phyloP scores from a whole-genome alignment of 164 flowering plant genomes.

The Euptelea pleiosperma region DNA sequence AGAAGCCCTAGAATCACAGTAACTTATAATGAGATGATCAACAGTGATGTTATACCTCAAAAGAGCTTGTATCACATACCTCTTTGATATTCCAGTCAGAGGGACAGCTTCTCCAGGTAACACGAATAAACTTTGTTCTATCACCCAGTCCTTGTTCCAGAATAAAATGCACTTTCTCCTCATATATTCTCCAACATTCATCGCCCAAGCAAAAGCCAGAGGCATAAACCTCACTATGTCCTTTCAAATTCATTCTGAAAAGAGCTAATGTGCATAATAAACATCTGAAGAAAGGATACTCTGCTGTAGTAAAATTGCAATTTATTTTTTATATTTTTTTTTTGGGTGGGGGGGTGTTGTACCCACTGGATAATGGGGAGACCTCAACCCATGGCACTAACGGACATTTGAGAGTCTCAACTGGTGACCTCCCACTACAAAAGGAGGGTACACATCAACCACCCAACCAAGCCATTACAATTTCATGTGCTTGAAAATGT shows the following conservation, averaged over 20 bases:
- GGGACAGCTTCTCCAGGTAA: conserved; percentile 56
- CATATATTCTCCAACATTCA: conserved; percentile 91
- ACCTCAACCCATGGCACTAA: no score
- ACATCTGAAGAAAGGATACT: background rate
- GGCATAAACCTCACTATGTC: conserved; percentile 38
- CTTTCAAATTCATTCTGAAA: conserved; percentile 67
- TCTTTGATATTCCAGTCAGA: conserved; percentile 48
- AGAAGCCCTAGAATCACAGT: conserved; percentile 54
- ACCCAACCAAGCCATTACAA: no score
- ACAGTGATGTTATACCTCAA: background rate
- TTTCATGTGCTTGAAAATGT: background rate
- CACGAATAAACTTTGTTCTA: conserved; percentile 72
- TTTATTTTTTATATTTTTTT: no score
- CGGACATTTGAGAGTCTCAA: no score
- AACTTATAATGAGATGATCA: conserved; percentile 7
- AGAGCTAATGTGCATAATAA: conserved; percentile 10
- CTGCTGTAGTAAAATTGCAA: background rate
- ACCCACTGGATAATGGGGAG: no score
- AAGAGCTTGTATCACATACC: conserved; percentile 35
- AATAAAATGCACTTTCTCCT: conserved; percentile 61
- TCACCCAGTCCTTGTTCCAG: conserved; percentile 63
- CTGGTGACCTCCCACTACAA: no score
- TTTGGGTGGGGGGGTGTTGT: no score
- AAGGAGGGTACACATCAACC: no score
- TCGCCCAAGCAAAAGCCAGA: conserved; percentile 79